Conservation (phyloP, 2,329 filamentous ascomycete species). For the Talaromyces sp. region DNA sequence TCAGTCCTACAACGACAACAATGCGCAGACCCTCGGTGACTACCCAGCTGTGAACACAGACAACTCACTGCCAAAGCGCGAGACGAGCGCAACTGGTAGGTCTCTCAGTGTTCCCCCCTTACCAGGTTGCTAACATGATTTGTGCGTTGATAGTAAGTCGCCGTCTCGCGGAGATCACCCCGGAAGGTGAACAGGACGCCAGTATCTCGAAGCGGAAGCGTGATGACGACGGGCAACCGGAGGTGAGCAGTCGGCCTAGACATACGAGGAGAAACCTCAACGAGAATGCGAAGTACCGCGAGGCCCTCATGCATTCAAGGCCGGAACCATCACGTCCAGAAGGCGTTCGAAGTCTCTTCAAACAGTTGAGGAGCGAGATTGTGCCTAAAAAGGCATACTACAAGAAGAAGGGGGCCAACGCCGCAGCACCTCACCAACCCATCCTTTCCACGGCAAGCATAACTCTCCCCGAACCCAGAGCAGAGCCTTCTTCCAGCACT, state of each 20-base stretch:
- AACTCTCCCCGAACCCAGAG: neutral
- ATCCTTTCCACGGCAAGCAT: neutral
- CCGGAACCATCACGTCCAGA: neutral
- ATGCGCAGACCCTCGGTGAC: neutral
- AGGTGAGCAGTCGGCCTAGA: neutral
- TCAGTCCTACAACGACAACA: neutral
- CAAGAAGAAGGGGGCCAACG: neutral
- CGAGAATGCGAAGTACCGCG: neutral
- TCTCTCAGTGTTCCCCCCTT: neutral
- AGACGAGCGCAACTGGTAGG: neutral
- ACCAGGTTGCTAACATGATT: neutral
- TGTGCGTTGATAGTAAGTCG: constrained; percentile 1
- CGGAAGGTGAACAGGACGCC: neutral
- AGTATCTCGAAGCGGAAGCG: neutral
- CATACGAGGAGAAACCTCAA: neutral
- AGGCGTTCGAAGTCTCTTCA: neutral
- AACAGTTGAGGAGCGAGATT: neutral
- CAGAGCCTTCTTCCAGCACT: neutral
- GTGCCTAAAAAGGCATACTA: neutral
- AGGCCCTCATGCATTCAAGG: no score
- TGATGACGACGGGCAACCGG: neutral
- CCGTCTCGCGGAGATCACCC: neutral
- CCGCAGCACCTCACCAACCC: neutral
- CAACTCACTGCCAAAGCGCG: neutral
- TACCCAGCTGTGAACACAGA: neutral